Evolutionary conservation across 805 yeast genomes (phyloP), one percentile per base, ranked within the genome.

Genomic region (Torulaspora indica): DNA sequence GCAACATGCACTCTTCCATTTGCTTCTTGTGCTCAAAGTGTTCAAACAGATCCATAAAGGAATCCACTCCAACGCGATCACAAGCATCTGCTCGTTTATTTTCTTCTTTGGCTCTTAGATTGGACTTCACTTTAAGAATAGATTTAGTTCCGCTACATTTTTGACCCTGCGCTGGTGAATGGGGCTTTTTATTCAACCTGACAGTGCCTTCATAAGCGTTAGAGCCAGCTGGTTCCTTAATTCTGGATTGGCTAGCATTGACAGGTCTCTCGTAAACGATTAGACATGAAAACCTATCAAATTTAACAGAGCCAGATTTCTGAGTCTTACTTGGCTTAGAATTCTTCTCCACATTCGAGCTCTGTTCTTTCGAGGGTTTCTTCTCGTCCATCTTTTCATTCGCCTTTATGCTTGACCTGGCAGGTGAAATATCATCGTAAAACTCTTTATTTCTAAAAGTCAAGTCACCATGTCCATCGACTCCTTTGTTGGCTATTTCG

Each of bases 11-110:
- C 45, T 65, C 74, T 13, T 62, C 63, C 29, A 57, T 61, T 37
- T 59, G 52, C 13, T 68, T 60, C 36, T 60, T 54, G 27, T 60
- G 56, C 44, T 72, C 75, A 45, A 64, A 66, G 6, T 62, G 53
- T 17, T 67, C 68, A 37, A 72, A 64, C 32, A 59, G 60, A 10
- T 57, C 51, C 32, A 72, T 35, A 45, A 72, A 71, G 3, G 65
- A 64, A 3, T 58, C 64, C 18, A 70, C 55, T 9, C 58, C 67
- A 8, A 71, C 69, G 13, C 49, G 58, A 45, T 71, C 75, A 44
- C 74, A 68, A 18, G 56, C 54, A n/a, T 50, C 55, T 1, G 73
- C 75, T 47, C 69, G 58, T 5, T 56, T 38, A 1, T 57, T 56
- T 48, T 73, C 77, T 18, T 57, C 57, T 18, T 57, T 61, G 14